Conservation (phyloP, 306 rosid genomes). For the Medicago truncatula region MtrunA17r5.0-ANR NC_053045.1:42970001-42970500, state of each 20-base stretch:
- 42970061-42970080: conserved; percentile 14
- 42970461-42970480: too few species aligned
- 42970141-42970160: conserved; percentile 25
- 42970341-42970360: too few species aligned
- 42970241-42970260: conserved; percentile 34
- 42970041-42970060: conserved; percentile 43
- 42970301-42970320: not conserved
- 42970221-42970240: conserved; percentile 38
- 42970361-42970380: too few species aligned
- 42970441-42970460: too few species aligned
- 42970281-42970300: conserved; percentile 33
- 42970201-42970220: not conserved
- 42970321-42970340: not conserved
- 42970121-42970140: conserved; percentile 43
- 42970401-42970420: too few species aligned
- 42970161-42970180: conserved; percentile 35
- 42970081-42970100: conserved; percentile 40
- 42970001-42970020: conserved; percentile 34
- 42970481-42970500: too few species aligned
- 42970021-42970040: conserved; percentile 31
- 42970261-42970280: conserved; percentile 38
- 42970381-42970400: too few species aligned
- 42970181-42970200: conserved; percentile 42
- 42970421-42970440: too few species aligned
- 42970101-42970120: conserved; percentile 43